These are phyloP conservation scores for Rubia peregrina DNA, from an alignment of 305 asterid genomes.

Conservation along the genomic window DNA sequence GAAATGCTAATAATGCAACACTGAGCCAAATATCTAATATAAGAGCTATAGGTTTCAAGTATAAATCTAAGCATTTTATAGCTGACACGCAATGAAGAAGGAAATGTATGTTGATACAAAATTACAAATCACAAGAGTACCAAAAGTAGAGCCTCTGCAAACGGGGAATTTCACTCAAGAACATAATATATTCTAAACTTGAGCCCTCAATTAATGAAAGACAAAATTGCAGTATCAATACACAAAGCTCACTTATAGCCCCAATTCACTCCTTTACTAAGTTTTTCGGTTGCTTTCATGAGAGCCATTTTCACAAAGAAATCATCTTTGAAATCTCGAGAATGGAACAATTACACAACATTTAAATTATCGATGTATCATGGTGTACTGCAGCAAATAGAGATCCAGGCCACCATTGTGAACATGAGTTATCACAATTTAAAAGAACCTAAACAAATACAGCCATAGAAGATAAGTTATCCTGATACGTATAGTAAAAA, in stretches of 20 bases:
- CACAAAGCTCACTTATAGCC: not conserved
- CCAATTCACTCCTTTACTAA: not conserved
- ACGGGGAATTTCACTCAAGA: not conserved
- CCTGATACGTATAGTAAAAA: constrained; percentile 4
- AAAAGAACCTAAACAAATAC: not conserved
- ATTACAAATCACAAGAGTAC: not conserved
- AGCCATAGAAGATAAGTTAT: not conserved
- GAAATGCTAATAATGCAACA: constrained; percentile 79
- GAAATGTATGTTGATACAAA: not conserved
- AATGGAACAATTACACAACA: not conserved
- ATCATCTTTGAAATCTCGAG: not conserved
- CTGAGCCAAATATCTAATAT: constrained; percentile 29
- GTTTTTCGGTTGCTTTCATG: not conserved
- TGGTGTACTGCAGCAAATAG: not conserved
- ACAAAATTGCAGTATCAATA: not conserved
- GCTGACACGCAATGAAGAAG: not conserved
- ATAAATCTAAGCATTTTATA: not conserved
- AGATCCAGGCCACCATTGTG: not conserved
- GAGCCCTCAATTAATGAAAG: not conserved
- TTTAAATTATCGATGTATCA: not conserved
- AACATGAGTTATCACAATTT: not conserved
- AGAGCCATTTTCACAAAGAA: not conserved
- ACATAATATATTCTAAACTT: not conserved
- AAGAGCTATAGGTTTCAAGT: constrained; percentile 4
- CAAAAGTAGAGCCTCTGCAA: not conserved